Evolutionary conservation across 2,329 filamentous ascomycete genomes (phyloP), one percentile per base, ranked within the genome.

Genomic region (Paecilomyces sp.): DNA sequence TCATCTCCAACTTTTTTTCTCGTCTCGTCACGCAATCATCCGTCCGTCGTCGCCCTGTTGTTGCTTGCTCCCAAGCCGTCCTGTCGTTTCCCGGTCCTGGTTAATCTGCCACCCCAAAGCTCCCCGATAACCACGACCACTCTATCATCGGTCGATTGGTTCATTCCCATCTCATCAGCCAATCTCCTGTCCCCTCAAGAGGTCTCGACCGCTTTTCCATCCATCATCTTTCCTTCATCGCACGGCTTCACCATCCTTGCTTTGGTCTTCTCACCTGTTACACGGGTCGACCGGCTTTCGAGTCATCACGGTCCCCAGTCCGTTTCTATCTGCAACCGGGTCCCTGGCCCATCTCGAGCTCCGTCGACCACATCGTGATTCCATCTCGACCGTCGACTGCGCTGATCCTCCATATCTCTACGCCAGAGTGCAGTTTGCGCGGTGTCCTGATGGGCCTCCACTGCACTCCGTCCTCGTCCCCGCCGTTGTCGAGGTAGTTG

Each of bases 401-500:
- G 24, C 51, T 30, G n/a, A 25, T 30, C 8, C 28, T 30, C 2
- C 51, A 15, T 5, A 5, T 25, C 12, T 11, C 51, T 24, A 24
- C 51, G n/a, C 51, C 24, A 30, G 22, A 25, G 51, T 25, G 51
- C 51, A 13, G 24, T 53, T n/a, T 24, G 28, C 22, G 22, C 13
- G n/a, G 22, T 30, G 22, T 67, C 66, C 70, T 70, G 67, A 75
- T 76, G 73, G 70, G 72, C 70, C 61, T 70, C 67, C 57, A 60
- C 65, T 63, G 60, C 58, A 60, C 60, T 53, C 62, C 65, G 59
- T 64, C 65, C 62, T 58, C 59, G 65, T 66, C 62, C 60, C 62
- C 63, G 60, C 61, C 58, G 66, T 64, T 70, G 66, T 64, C 68
- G 67, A 72, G 73, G 72, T 75, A 74, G 73, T 67, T 66, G 70